phyloP scores from a whole-genome alignment of 805 yeast genomes.

The Kazachstania bromeliacearum region DNA sequence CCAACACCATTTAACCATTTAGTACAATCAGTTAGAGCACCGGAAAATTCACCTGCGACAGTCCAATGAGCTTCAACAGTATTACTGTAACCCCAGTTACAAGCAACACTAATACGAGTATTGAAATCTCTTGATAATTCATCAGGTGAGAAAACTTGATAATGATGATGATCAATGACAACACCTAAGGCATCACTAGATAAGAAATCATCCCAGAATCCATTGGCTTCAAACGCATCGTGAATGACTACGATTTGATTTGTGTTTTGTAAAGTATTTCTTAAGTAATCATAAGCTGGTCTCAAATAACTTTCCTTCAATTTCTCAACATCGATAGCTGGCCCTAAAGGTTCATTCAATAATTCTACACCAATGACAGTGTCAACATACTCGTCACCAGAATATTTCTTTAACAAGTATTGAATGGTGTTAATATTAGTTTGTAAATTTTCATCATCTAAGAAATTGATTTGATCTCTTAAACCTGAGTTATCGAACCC shows the following conservation, averaged over 20 bases:
- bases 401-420: conserved; percentile 53
- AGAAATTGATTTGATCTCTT: conserved; percentile 52
- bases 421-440: conserved; percentile 49
- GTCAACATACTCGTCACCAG: conserved; percentile 49
- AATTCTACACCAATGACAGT: conserved; percentile 78
- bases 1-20: conserved; percentile 83
- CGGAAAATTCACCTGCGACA: conserved; percentile 82
- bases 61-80: conserved; percentile 57
- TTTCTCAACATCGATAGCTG: conserved; percentile 47
- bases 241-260: conserved; percentile 59
- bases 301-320: conserved; percentile 47
- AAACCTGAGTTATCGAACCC: conserved; percentile 93
- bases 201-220: conserved; percentile 56
- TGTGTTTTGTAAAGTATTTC: conserved; percentile 38
- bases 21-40: conserved; percentile 89
- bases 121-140: conserved; percentile 53
- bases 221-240: conserved; percentile 63
- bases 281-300: conserved; percentile 55
- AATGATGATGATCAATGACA: conserved; percentile 81
- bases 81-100: conserved; percentile 40
- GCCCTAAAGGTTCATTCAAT: conserved; percentile 83
- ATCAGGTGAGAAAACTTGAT: conserved; percentile 67
- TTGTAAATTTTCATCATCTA: conserved; percentile 39
- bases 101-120: conserved; percentile 49
- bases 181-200: conserved; percentile 50